Percentiles rank a stretch among this genome's conserved stretches.
Conservation (phyloP, 1,139 yeast genomes). For the Geotrichum carabidarum region DNA sequence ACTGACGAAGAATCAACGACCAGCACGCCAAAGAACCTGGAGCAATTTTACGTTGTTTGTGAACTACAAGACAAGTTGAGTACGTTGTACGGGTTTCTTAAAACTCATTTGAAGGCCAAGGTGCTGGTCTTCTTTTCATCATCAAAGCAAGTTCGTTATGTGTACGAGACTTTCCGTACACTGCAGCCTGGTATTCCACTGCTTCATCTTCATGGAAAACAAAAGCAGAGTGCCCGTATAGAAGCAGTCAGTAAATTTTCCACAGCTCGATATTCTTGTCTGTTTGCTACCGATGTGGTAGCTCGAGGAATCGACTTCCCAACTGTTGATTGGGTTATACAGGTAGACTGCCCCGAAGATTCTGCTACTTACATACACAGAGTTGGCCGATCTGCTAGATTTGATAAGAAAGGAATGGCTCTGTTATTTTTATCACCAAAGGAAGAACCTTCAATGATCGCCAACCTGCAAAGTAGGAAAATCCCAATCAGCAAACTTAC, state of each 20-base stretch:
- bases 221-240: slow-evolving; percentile 86
- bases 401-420: slow-evolving; percentile 84
- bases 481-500: slow-evolving; percentile 69
- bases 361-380: slow-evolving; percentile 92
- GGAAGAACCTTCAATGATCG: slow-evolving; percentile 75
- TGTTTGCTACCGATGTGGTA: slow-evolving; percentile 93
- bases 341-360: slow-evolving; percentile 94
- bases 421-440: slow-evolving; percentile 75
- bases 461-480: slow-evolving; percentile 55
- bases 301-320: slow-evolving; percentile 98
- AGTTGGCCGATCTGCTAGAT: slow-evolving; percentile 94
- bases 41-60: slow-evolving; percentile 72
- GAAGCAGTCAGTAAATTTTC: slow-evolving; percentile 86
- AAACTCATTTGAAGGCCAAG: slow-evolving; percentile 79
- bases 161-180: slow-evolving; percentile 84
- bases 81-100: slow-evolving; percentile 81
- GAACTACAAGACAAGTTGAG: slow-evolving; percentile 78
- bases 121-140: slow-evolving; percentile 86
- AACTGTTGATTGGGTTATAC: slow-evolving; percentile 95
- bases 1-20: slow-evolving; percentile 47
- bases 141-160: slow-evolving; percentile 91
- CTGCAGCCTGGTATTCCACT: slow-evolving; percentile 94
- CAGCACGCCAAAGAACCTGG: slow-evolving; percentile 74
- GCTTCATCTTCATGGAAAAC: slow-evolving; percentile 89
- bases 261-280: slow-evolving; percentile 78